Conservation (phyloP, 2,329 filamentous ascomycete genomes). For the Sporothrix phasma region DNA sequence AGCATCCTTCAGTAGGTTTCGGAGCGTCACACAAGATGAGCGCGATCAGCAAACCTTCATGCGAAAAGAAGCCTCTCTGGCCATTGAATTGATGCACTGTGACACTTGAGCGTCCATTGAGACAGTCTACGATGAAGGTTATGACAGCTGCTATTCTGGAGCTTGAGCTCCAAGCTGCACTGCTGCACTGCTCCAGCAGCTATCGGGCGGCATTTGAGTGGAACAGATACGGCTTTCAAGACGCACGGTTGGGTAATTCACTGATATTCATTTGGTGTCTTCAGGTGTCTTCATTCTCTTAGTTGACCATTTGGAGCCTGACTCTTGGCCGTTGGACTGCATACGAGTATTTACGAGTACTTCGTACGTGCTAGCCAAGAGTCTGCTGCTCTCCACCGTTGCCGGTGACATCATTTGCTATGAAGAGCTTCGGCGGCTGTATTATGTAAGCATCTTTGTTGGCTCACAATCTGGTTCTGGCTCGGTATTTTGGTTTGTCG, state of each 20-base stretch:
- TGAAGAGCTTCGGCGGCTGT: not conserved
- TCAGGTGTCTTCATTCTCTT: too few relatives aligned
- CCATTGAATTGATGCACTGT: not conserved
- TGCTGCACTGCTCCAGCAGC: too few relatives aligned
- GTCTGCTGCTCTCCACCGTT: not conserved
- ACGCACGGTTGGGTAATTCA: not conserved
- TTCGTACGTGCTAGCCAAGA: not conserved
- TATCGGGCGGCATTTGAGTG: not conserved
- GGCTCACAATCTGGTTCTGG: too few relatives aligned
- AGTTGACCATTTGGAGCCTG: not conserved
- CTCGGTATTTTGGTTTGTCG: too few relatives aligned
- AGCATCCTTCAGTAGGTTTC: not conserved
- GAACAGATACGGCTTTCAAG: not conserved
- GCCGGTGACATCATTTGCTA: constrained; percentile 1
- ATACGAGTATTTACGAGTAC: too few relatives aligned
- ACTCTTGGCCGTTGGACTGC: not conserved
- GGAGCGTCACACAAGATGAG: not conserved
- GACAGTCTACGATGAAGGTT: too few relatives aligned
- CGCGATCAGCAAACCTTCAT: not conserved
- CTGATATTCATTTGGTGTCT: too few relatives aligned
- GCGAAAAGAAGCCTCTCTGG: not conserved
- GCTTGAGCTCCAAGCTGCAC: too few relatives aligned
- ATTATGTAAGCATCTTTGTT: not conserved
- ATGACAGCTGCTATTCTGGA: too few relatives aligned
- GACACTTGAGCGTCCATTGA: not conserved